Conservation (phyloP, 1,139 yeast species). For the Yamadazyma mexicana region DNA sequence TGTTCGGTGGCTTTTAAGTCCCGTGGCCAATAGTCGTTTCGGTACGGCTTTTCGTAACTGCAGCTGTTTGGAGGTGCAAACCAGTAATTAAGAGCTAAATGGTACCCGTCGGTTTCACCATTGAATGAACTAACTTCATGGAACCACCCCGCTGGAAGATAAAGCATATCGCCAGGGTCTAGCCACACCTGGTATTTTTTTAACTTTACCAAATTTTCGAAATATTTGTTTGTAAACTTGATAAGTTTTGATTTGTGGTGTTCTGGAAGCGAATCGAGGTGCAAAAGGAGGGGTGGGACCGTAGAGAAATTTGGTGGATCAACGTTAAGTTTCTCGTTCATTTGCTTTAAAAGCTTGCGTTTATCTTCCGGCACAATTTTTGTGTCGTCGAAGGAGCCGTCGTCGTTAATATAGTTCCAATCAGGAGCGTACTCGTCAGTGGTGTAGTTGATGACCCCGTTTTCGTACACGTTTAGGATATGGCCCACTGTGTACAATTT, state of each 20-base stretch:
- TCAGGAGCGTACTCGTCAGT: slow-evolving; percentile 51
- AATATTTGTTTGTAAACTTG: slow-evolving; percentile 29
- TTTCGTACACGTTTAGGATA: slow-evolving; percentile 47
- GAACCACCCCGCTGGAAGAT: slow-evolving; percentile 78
- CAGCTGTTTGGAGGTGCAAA: slow-evolving; percentile 59
- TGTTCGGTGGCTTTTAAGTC: slow-evolving; percentile 33
- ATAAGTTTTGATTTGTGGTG: slow-evolving; percentile 24
- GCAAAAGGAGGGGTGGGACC: slow-evolving; percentile 63
- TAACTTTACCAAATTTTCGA: slow-evolving; percentile 49
- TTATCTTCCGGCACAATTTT: slow-evolving; percentile 9
- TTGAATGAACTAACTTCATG: slow-evolving; percentile 72
- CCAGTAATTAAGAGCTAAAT: slow-evolving; percentile 74
- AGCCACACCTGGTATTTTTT: slow-evolving; percentile 47
- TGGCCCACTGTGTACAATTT: slow-evolving; percentile 62
- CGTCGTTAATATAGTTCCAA: slow-evolving; percentile 61
- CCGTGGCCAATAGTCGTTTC: slow-evolving; percentile 49
- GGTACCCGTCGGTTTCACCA: slow-evolving; percentile 28
- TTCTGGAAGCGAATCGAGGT: slow-evolving; percentile 48
- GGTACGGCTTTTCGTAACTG: slow-evolving; percentile 34
- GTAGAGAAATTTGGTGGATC: slow-evolving; percentile 72
- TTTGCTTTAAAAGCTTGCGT: slow-evolving; percentile 11
- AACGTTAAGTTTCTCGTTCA: slow-evolving; percentile 9
- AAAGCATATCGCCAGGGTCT: slow-evolving; percentile 64
- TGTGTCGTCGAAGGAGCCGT: slow-evolving; percentile 47
- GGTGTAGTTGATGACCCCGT: slow-evolving; percentile 67